Percentiles rank a stretch among this genome's conserved stretches.
phyloP scores from a whole-genome alignment of 2,329 filamentous ascomycete species.

The Clonostachys rosea region DNA sequence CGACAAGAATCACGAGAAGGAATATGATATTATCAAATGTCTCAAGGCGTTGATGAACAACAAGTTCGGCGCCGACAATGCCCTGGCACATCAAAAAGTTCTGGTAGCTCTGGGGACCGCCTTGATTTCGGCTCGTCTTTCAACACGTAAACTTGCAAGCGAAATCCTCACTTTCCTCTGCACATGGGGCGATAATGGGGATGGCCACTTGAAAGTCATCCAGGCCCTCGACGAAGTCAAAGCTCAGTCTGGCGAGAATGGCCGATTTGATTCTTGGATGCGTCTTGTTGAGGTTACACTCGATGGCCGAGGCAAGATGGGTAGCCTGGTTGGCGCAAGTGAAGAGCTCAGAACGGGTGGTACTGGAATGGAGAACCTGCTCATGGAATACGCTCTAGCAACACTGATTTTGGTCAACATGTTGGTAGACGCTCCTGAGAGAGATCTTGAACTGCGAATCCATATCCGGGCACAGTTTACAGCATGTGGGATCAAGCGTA shows the following conservation, averaged over 20 bases:
- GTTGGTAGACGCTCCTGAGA: constrained; percentile 86
- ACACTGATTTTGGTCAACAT: constrained; percentile 95
- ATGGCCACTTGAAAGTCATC: constrained; percentile 89
- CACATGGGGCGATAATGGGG: constrained; percentile 79
- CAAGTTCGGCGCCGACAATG: constrained; percentile 97
- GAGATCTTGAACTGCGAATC: constrained; percentile 84
- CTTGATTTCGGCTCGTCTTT: constrained; percentile 81
- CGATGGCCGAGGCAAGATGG: constrained; percentile 97
- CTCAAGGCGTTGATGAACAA: constrained; percentile 98
- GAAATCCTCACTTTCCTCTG: constrained; percentile 96
- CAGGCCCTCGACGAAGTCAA: constrained; percentile 93
- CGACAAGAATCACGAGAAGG: constrained; percentile 81
- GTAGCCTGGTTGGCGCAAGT: constrained; percentile 91
- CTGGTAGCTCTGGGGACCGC: constrained; percentile 84
- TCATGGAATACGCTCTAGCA: constrained; percentile 98
- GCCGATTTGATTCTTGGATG: constrained; percentile 98
- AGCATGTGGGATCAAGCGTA: constrained; percentile 89
- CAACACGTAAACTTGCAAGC: constrained; percentile 89
- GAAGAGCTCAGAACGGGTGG: constrained; percentile 94
- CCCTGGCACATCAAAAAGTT: constrained; percentile 82
- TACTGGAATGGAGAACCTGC: constrained; percentile 95
- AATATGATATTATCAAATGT: constrained; percentile 98
- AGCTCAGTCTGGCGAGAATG: constrained; percentile 81
- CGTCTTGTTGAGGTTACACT: constrained; percentile 95
- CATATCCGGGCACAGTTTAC: constrained; percentile 96